Evolutionary conservation across 129 eudicot genomes (phyloP), one percentile per base, ranked within the genome.

Genomic region (Centrapalus pauciflorus): DNA sequence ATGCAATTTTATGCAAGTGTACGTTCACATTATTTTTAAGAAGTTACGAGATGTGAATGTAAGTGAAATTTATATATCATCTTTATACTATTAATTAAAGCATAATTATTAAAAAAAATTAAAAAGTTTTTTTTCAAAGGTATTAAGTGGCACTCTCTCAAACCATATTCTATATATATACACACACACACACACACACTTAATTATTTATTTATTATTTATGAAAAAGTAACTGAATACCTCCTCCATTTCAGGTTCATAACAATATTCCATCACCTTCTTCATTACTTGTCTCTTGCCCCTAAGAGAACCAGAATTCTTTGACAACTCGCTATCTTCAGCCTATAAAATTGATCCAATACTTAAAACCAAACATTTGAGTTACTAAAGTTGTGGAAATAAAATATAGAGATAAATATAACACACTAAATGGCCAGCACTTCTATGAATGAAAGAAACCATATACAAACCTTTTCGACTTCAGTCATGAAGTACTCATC

Each of bases 201-300:
- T n/a, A n/a, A n/a, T n/a, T n/a, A n/a, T n/a, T n/a, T n/a, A n/a
- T n/a, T 10, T 7, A 7, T 12, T 49, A 41, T 28, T 26, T 43
- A 26, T 52, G 32, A 63, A 56, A n/a, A 33, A 32, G 21, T 30
- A 43, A 11, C 10, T 64, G 32, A 59, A 58, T 77, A 92, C 98
- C 96, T 92, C 96, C 85, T 88, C 95, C 98, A 92, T 92, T 69
- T 92, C 98, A 81, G 98, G 96, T 82, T 92, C 98, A 69, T 88
- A 92, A 76, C 91, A 85, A 63, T 81, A 92, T 77, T 92, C 98
- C 85, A 92, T 79, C 72, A 92, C 95, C 41, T 52, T 85, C 95
- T 87, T 92, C 75, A 41, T 67, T 52, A 70, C 80, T 66, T 73
- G 78, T 79, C 91, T 88, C 76, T 82, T 92, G 72, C 90, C 87